Evolutionary conservation across 2,329 filamentous ascomycete genomes (phyloP).

Genomic region (Ophiostoma sp.): DNA sequence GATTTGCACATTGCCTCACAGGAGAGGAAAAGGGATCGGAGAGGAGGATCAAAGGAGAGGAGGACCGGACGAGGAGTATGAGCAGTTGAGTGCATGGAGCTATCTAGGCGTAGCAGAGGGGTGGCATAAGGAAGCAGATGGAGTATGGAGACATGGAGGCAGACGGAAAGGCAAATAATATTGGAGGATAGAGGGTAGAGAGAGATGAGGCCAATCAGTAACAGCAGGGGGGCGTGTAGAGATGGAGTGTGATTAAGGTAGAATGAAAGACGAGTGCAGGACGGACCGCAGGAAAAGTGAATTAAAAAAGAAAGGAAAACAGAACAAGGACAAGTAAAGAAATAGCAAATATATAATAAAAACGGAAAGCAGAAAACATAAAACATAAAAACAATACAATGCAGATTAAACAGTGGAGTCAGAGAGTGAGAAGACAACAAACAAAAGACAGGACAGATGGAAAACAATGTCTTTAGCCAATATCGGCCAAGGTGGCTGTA

Average conservation of each 20-base stretch:
- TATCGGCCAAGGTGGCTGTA: background rate
- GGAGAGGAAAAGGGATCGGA: background rate
- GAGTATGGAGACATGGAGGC: background rate
- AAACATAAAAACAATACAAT: background rate
- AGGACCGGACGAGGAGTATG: slow-evolving; percentile 2
- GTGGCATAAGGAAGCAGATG: background rate
- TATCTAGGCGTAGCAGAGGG: slow-evolving; percentile 1
- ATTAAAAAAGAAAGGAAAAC: background rate
- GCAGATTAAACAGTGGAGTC: background rate
- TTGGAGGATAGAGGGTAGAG: background rate
- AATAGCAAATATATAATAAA: background rate
- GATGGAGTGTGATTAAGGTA: background rate
- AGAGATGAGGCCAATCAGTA: background rate
- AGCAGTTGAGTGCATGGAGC: background rate
- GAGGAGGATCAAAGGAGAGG: background rate
- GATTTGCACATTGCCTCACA: background rate
- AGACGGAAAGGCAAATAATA: background rate
- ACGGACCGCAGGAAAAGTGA: background rate
- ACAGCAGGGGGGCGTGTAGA: slow-evolving; percentile 5
- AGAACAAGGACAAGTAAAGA: background rate
- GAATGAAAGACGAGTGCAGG: background rate
- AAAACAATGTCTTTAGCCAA: slow-evolving; percentile 2
- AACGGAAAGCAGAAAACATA: background rate
- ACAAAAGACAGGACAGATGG: background rate
- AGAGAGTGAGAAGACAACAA: background rate